phyloP scores from a whole-genome alignment of 2,329 filamentous ascomycete species.

The Cytospora paraplurivora region DNA sequence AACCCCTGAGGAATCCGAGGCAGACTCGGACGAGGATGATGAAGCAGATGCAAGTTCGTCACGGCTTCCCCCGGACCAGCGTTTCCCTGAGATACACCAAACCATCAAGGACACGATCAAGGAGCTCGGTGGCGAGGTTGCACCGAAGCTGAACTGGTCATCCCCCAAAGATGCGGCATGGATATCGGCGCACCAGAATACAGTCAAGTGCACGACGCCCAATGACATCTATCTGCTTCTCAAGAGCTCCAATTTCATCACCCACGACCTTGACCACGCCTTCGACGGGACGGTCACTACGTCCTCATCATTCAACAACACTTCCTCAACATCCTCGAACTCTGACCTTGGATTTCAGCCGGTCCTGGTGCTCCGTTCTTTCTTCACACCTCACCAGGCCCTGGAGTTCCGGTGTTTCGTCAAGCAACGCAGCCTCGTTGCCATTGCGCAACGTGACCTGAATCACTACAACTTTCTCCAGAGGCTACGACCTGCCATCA shows the following conservation, averaged over 20 bases:
- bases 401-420: constrained; percentile 97
- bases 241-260: constrained; percentile 93
- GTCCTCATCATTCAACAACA: constrained; percentile 39
- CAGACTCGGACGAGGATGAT: constrained; percentile 52
- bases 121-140: constrained; percentile 81
- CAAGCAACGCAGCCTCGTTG: constrained; percentile 76
- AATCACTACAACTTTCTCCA: constrained; percentile 86
- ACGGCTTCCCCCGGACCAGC: constrained; percentile 53
- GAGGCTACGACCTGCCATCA: constrained; percentile 64
- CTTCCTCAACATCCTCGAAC: constrained; percentile 23
- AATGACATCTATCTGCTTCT: constrained; percentile 93
- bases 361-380: constrained; percentile 82
- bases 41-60: constrained; percentile 53
- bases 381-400: constrained; percentile 84
- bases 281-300: constrained; percentile 70
- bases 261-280: constrained; percentile 89
- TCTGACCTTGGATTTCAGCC: constrained; percentile 61
- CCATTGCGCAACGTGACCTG: constrained; percentile 83
- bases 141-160: constrained; percentile 97
- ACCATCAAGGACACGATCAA: constrained; percentile 75
- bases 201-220: constrained; percentile 82
- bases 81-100: constrained; percentile 73
- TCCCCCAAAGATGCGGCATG: constrained; percentile 94
- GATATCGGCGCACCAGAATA: constrained; percentile 83
- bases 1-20: constrained; percentile 46